phyloP scores from a whole-genome alignment of 2,329 filamentous ascomycete genomes.

The Tolypocladium amazonense region DNA sequence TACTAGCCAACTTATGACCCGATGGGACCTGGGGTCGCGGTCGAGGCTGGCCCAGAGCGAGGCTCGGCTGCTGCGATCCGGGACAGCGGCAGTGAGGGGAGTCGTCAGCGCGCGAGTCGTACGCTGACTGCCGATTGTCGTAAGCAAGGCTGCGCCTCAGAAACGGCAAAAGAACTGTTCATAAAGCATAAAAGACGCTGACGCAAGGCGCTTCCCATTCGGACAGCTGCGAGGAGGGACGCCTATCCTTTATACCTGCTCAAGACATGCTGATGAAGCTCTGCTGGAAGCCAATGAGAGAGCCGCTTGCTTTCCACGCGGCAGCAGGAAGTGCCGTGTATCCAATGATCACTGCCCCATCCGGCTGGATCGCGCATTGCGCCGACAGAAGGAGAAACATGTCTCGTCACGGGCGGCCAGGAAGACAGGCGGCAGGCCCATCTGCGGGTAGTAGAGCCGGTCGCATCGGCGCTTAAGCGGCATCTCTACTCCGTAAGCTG shows the following conservation, averaged over 20 bases:
- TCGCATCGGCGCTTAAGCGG: background rate
- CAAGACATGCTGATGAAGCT: background rate
- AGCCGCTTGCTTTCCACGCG: background rate
- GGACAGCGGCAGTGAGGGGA: background rate
- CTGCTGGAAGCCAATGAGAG: background rate
- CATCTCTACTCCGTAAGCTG: background rate
- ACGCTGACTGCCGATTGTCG: background rate
- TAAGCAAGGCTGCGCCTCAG: background rate
- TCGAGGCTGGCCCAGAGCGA: background rate
- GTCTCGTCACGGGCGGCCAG: background rate
- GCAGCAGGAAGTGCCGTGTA: background rate
- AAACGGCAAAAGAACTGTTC: background rate
- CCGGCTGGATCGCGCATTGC: background rate
- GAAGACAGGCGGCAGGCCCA: background rate
- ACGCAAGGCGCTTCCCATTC: background rate
- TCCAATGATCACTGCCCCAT: background rate
- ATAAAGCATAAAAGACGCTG: background rate
- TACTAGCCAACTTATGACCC: background rate
- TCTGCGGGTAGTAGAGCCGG: background rate
- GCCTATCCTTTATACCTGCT: background rate
- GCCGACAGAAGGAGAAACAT: background rate
- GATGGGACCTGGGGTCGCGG: background rate
- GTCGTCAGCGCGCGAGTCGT: background rate
- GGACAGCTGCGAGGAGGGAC: background rate
- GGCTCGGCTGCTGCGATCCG: background rate